These are phyloP conservation scores for Sclerotiophoma versabilis DNA, from an alignment of 2,329 filamentous ascomycete genomes.

Conservation along the genomic window DNA sequence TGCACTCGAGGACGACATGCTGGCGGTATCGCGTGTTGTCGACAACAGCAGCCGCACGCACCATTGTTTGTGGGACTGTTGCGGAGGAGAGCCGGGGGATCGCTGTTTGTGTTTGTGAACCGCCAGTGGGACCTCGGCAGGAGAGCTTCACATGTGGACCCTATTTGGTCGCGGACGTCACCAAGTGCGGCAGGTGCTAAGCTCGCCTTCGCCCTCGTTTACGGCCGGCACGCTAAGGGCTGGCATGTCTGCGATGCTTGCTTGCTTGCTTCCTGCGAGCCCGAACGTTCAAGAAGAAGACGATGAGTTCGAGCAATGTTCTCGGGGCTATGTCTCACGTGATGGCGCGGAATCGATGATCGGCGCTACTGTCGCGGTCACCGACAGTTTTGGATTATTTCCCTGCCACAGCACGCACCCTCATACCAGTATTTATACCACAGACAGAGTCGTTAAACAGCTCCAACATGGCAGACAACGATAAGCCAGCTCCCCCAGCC, in stretches of 20 bases:
- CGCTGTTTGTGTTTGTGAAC: neutral
- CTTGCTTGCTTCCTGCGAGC: too few species aligned
- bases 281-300: neutral
- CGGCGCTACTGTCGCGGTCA: constrained; percentile 7
- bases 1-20: constrained; percentile 45
- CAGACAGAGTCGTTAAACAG: neutral
- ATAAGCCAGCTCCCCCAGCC: constrained; percentile 15
- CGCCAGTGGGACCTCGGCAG: constrained; percentile 12
- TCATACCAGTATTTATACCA: neutral
- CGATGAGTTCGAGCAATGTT: neutral
- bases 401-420: neutral
- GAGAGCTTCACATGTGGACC: constrained; percentile 14
- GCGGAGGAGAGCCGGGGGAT: constrained; percentile 23
- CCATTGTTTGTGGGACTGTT: constrained; percentile 29
- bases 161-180: constrained; percentile 2
- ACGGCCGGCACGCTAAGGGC: neutral
- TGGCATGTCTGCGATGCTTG: neutral
- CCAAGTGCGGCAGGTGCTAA: constrained; percentile 4
- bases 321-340: neutral
- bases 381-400: constrained; percentile 1
- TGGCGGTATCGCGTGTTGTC: constrained; percentile 21
- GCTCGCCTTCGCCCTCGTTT: neutral
- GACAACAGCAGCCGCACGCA: constrained; percentile 13
- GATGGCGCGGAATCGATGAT: constrained; percentile 12
- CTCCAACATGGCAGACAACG: constrained; percentile 13